Conservation (phyloP, 129 eudicot species). For the Rutidosis leptorrhynchoides region DNA sequence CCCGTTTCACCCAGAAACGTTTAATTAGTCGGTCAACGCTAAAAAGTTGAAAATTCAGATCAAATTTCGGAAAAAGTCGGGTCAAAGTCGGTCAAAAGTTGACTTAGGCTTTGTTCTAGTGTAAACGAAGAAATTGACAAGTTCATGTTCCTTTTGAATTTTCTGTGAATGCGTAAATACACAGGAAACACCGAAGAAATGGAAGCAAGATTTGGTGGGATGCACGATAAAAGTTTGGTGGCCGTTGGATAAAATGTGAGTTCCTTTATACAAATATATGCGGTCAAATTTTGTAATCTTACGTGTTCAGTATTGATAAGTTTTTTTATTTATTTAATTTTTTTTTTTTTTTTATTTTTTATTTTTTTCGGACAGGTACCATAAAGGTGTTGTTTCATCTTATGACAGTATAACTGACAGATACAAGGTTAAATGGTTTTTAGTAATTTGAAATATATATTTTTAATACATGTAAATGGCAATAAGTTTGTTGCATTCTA, state of each 20-base stretch:
- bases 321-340: too few species aligned
- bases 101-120: too few species aligned
- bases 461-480: background rate
- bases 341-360: too few species aligned
- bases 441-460: background rate
- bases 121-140: too few species aligned
- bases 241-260: slow-evolving; percentile 70
- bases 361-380: slow-evolving; percentile 42
- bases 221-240: slow-evolving; percentile 75
- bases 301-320: background rate
- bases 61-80: too few species aligned
- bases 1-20: too few species aligned
- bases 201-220: slow-evolving; percentile 60
- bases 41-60: too few species aligned
- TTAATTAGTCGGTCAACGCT: too few species aligned
- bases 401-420: slow-evolving; percentile 43
- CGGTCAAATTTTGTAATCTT: background rate
- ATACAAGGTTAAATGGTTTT: too few species aligned
- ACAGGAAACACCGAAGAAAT: slow-evolving; percentile 33
- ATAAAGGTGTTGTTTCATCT: slow-evolving; percentile 46
- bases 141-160: background rate
- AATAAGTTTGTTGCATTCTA: slow-evolving; percentile 1
- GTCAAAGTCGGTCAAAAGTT: too few species aligned
- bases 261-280: slow-evolving; percentile 17
- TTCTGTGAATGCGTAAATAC: slow-evolving; percentile 10